These are phyloP conservation scores for Claviceps quebecensis DNA, from an alignment of 2,329 filamentous ascomycete genomes.

Conservation along the genomic window DNA sequence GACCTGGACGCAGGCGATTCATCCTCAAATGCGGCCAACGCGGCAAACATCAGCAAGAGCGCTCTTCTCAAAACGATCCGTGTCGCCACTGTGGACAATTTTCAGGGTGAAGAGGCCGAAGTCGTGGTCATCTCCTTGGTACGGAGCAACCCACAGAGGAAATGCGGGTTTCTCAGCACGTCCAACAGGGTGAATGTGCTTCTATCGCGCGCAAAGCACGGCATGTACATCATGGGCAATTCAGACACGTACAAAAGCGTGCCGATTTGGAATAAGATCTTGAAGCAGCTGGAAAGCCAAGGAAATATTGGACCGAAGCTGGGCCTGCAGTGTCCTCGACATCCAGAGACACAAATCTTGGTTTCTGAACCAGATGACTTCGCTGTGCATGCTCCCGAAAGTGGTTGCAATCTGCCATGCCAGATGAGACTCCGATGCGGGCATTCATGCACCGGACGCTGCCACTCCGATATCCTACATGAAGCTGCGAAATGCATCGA, in stretches of 20 bases:
- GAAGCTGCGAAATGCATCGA: constrained; percentile 30
- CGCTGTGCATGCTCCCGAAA: constrained; percentile 40
- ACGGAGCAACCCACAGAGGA: constrained; percentile 46
- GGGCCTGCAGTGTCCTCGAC: constrained; percentile 45
- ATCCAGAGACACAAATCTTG: constrained; percentile 34
- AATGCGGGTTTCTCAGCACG: constrained; percentile 51
- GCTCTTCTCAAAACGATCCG: constrained; percentile 34
- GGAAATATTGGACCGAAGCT: constrained; percentile 36
- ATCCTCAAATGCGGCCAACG: not conserved
- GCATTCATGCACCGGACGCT: constrained; percentile 30
- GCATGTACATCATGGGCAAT: constrained; percentile 60
- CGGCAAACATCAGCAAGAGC: constrained; percentile 3
- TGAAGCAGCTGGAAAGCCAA: constrained; percentile 32
- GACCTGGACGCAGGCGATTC: not conserved
- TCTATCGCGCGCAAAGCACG: constrained; percentile 50
- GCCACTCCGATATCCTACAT: constrained; percentile 34
- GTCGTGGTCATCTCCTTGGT: constrained; percentile 58
- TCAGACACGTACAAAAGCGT: constrained; percentile 40
- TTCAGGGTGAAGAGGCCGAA: constrained; percentile 64
- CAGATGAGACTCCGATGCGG: constrained; percentile 33
- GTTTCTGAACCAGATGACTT: constrained; percentile 46
- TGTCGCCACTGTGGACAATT: constrained; percentile 59
- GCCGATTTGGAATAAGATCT: constrained; percentile 49
- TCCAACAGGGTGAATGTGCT: constrained; percentile 58
- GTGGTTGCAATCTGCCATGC: constrained; percentile 43